Percentiles rank a stretch among this genome's conserved stretches.
phyloP scores from a whole-genome alignment of 1,139 yeast species.

The Geotrichum aggregatum region DNA sequence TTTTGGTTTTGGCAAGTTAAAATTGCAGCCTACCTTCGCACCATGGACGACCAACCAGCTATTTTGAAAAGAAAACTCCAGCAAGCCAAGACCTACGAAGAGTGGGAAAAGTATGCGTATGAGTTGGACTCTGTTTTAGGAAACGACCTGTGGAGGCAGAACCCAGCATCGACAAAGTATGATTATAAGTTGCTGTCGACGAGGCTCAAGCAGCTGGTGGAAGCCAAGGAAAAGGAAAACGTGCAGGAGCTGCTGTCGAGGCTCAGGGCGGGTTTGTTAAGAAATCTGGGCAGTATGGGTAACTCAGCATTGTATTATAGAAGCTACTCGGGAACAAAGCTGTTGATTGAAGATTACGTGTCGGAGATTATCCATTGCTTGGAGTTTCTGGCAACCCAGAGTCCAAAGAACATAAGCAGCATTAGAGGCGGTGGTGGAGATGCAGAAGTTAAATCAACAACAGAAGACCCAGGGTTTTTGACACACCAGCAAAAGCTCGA shows the following conservation, averaged over 20 bases:
- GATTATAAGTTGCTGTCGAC: slow-evolving; percentile 81
- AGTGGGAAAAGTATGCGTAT: slow-evolving; percentile 39
- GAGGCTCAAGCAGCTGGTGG: slow-evolving; percentile 57
- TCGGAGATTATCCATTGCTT: slow-evolving; percentile 70
- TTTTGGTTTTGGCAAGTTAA: slow-evolving; percentile 30
- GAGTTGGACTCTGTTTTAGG: slow-evolving; percentile 37
- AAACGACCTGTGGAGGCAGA: slow-evolving; percentile 55
- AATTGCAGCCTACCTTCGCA: slow-evolving; percentile 25
- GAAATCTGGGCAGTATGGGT: slow-evolving; percentile 90
- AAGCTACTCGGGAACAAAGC: slow-evolving; percentile 83
- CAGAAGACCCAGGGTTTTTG: slow-evolving; percentile 19
- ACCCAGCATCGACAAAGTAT: slow-evolving; percentile 74
- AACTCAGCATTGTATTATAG: slow-evolving; percentile 74
- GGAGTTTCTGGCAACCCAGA: slow-evolving; percentile 42
- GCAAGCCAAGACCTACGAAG: slow-evolving; percentile 31
- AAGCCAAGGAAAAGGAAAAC: slow-evolving; percentile 61
- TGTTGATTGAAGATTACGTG: slow-evolving; percentile 80
- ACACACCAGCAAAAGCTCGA: slow-evolving; percentile 59
- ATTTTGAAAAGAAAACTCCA: slow-evolving; percentile 27
- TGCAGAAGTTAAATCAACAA: not conserved
- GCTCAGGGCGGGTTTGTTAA: slow-evolving; percentile 73
- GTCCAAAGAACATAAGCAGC: not conserved
- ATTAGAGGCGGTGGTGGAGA: not conserved
- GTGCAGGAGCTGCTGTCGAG: slow-evolving; percentile 58
- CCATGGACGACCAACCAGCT: slow-evolving; percentile 26